Evolutionary conservation across 352 stramenopile genomes (phyloP).

Genomic region (Globisporangium emineosum): DNA sequence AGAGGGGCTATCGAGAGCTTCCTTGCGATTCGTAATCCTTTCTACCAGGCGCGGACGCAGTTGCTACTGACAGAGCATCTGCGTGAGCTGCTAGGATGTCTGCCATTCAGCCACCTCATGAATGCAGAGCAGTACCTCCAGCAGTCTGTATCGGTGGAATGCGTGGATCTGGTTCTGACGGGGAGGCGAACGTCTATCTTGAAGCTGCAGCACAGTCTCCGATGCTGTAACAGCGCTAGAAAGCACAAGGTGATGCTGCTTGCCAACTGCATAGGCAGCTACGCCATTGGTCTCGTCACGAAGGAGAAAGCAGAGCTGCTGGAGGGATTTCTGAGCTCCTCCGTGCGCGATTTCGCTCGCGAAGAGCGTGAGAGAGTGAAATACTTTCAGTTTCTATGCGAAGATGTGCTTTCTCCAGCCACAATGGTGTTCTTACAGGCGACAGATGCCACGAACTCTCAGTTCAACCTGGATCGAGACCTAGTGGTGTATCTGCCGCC

Average conservation of each 20-base stretch:
- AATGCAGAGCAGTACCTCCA: neutral
- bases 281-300: neutral
- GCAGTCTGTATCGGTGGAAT: neutral
- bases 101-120: conserved; percentile 1
- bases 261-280: neutral
- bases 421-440: neutral
- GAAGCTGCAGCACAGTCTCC: neutral
- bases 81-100: neutral
- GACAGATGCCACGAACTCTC: neutral
- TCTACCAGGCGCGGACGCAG: neutral
- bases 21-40: conserved; percentile 2
- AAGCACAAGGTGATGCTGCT: conserved; percentile 1
- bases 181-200: neutral
- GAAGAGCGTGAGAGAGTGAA: neutral
- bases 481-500: neutral
- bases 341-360: neutral
- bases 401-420: neutral
- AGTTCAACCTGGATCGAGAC: conserved; percentile 3
- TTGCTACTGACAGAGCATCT: neutral
- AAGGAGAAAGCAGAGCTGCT: neutral
- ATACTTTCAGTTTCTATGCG: conserved; percentile 3
- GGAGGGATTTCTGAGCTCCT: neutral
- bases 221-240: neutral
- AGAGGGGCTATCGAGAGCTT: neutral
- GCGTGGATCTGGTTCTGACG: neutral